These are phyloP conservation scores for Moesziomyces sp. DNA, from an alignment of 1,284 basidiomycete species.

Conservation along the genomic window DNA sequence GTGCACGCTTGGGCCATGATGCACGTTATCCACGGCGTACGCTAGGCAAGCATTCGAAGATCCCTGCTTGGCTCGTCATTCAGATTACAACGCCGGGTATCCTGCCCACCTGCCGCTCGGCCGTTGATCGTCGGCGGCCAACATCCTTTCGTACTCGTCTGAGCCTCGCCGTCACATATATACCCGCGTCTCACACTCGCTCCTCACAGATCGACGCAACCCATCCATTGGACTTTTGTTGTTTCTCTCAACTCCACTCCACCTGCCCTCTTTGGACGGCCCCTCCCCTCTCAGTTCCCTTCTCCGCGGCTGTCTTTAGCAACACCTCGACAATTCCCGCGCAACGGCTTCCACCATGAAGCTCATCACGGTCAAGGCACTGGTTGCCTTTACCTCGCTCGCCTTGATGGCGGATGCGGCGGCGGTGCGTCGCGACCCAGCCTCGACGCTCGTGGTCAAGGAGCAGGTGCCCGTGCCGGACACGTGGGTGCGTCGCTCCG, in stretches of 20 bases:
- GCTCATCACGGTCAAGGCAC: slow-evolving; percentile 37
- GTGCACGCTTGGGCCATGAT: neutral
- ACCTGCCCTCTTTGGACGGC: neutral
- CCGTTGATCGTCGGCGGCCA: too few species aligned
- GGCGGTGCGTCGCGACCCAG: slow-evolving; percentile 16
- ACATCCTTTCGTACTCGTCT: too few species aligned
- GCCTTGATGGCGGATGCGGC: slow-evolving; percentile 43
- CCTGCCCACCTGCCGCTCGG: too few species aligned
- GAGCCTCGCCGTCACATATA: slow-evolving; percentile 4
- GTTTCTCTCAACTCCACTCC: neutral
- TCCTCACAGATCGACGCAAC: slow-evolving; percentile 18
- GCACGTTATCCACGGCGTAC: neutral
- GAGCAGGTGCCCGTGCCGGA: slow-evolving; percentile 41
- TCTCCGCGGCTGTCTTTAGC: too few species aligned
- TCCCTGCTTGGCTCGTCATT: too few species aligned
- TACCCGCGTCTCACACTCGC: slow-evolving; percentile 1
- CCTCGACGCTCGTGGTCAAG: slow-evolving; percentile 29
- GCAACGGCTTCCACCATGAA: slow-evolving; percentile 19
- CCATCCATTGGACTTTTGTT: slow-evolving; percentile 11
- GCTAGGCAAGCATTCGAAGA: too few species aligned
- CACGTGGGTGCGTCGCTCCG: slow-evolving; percentile 45
- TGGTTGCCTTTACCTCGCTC: slow-evolving; percentile 42
- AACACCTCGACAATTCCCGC: neutral
- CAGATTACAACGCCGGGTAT: too few species aligned
- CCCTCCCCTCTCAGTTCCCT: neutral